A percentile compares a stretch with the other conserved stretches of the same genome.
phyloP scores from a whole-genome alignment of 2,329 filamentous ascomycete genomes.

The Tolypocladium capitatum region DNA sequence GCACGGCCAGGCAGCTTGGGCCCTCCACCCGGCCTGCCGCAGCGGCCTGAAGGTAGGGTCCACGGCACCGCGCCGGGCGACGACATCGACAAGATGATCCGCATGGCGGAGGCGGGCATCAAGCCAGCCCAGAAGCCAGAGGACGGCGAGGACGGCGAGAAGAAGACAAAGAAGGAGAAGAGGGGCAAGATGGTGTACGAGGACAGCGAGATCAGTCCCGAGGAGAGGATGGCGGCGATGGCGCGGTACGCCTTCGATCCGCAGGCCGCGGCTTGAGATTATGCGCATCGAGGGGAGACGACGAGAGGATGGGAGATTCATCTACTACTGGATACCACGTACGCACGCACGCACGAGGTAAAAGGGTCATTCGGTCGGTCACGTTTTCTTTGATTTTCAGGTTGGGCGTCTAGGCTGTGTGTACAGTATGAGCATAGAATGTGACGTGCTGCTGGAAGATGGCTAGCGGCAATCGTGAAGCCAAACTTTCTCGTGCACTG shows the following conservation, averaged over 20 bases:
- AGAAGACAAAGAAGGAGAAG: conserved; percentile 52
- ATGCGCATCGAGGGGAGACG: neutral
- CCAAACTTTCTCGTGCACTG: neutral
- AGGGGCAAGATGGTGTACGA: conserved; percentile 67
- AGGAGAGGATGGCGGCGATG: conserved; percentile 77
- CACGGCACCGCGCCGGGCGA: conserved; percentile 29
- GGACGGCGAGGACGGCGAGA: conserved; percentile 38
- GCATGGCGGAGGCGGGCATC: conserved; percentile 50
- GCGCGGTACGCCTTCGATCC: conserved; percentile 54
- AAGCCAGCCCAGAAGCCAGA: conserved; percentile 27
- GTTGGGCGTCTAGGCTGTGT: neutral
- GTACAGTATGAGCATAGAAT: neutral
- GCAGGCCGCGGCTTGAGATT: neutral
- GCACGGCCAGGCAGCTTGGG: conserved; percentile 27
- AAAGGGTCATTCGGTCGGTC: neutral
- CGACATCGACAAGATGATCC: conserved; percentile 52
- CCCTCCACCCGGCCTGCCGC: conserved; percentile 28
- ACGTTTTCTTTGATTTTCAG: neutral
- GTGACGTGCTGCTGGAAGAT: neutral
- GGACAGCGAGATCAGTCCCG: conserved; percentile 66
- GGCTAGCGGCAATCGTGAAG: neutral
- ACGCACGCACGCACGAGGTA: neutral
- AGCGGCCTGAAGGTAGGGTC: conserved; percentile 24
- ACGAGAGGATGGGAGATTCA: neutral
- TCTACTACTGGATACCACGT: neutral